Evolutionary conservation across 805 yeast genomes (phyloP), one percentile per base, ranked within the genome.

Genomic region (Ogataea kodamae): DNA sequence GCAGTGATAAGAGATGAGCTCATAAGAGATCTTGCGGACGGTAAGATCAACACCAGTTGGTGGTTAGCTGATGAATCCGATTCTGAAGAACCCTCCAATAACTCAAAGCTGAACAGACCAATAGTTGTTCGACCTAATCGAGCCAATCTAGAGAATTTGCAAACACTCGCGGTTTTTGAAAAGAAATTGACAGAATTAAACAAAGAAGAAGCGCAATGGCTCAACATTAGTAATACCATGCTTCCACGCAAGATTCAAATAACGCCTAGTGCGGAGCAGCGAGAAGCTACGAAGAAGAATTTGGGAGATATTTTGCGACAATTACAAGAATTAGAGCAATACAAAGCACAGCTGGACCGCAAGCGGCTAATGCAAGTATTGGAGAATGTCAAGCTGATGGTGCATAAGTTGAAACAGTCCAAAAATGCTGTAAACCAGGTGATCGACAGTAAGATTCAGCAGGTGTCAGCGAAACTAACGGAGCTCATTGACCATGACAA

Each of bases 11-110:
- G 76, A 49, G 80, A 78, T 34, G 86, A 80, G 48, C 48, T 81
- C 4, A 57, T 81, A 6, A 57, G 69, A 18, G 86, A 78, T 45
- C 55, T 84, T 35, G 62, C 67, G 11, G 71, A 75, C 22, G 86
- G 85, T 6, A 64, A 67, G 37, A 66, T 83, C 10, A 62, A 73
- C 30, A 74, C 82, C 3, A 76, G 81, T 49, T 84, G 92, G 94
- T 79, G 81, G 70, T 65, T 64, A 32, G 55, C 68, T 9, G 57
- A 52, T 4, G 49, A 49, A 3, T 55, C 46, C 1, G 57, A 46
- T 5, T 52, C 49, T 6, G 45, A 41, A 4, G 54, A 22, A 8
- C 29, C 20, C 6, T 33, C 25, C 8, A 34, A 45, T 14, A 49
- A 49, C 4, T 13, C 57, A 52, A 33, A 55, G 48, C 28, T 56